Evolutionary conservation across 352 stramenopile species (phyloP).

Genomic region (Phytophthora meadii): DNA sequence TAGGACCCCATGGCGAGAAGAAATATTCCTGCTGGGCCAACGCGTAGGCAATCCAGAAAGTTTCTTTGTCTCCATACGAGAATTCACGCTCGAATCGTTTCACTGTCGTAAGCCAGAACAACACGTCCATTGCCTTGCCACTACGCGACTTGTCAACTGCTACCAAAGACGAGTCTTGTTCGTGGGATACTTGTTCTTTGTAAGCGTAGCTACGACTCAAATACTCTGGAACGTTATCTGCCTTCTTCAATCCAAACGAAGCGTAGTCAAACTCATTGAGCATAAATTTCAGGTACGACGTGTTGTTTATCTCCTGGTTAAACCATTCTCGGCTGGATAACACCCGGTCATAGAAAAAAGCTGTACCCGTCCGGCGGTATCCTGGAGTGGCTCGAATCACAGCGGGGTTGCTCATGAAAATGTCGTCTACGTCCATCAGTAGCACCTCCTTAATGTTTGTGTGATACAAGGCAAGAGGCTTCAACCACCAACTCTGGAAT

Average conservation of each 20-base stretch:
- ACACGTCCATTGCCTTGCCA: slow-evolving; percentile 44
- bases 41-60: slow-evolving; percentile 76
- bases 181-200: slow-evolving; percentile 49
- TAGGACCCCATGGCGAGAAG: slow-evolving; percentile 68
- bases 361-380: slow-evolving; percentile 52
- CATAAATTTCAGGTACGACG: slow-evolving; percentile 48
- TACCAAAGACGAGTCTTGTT: slow-evolving; percentile 71
- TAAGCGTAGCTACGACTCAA: slow-evolving; percentile 52
- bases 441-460: slow-evolving; percentile 41
- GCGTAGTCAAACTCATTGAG: slow-evolving; percentile 56
- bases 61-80: slow-evolving; percentile 69
- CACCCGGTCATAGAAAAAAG: slow-evolving; percentile 49
- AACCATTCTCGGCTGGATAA: slow-evolving; percentile 33
- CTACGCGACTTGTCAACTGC: slow-evolving; percentile 46
- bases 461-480: slow-evolving; percentile 45
- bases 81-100: slow-evolving; percentile 54
- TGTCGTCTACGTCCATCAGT: slow-evolving; percentile 57
- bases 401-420: slow-evolving; percentile 51
- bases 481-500: slow-evolving; percentile 52
- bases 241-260: slow-evolving; percentile 31
- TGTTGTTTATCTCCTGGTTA: slow-evolving; percentile 34
- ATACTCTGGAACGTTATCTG: slow-evolving; percentile 33
- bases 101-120: slow-evolving; percentile 64
- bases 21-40: slow-evolving; percentile 54
- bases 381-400: slow-evolving; percentile 37